phyloP scores from a whole-genome alignment of 192 early-diverging fungal species.

The Backusella circina region DNA sequence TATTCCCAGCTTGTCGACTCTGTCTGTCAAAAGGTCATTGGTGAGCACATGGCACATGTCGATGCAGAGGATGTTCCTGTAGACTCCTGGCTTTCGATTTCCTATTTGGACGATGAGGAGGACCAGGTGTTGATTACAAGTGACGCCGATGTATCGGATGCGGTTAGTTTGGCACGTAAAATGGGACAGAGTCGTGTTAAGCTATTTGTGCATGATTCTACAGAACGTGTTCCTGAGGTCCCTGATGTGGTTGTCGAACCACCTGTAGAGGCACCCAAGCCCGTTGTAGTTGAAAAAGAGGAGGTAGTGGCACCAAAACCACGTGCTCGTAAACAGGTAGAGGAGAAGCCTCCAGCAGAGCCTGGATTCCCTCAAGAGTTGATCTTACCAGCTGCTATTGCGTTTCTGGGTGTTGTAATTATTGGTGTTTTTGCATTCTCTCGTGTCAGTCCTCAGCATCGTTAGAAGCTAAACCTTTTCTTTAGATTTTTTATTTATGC shows the following conservation, averaged over 20 bases:
- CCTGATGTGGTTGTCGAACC: neutral
- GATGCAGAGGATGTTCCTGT: constrained; percentile 10
- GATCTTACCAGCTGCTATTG: constrained; percentile 51
- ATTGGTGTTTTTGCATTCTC: constrained; percentile 46
- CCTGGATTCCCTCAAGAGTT: constrained; percentile 26
- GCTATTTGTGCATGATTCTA: constrained; percentile 52
- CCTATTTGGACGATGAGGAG: constrained; percentile 87
- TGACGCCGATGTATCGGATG: constrained; percentile 78
- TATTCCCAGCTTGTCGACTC: constrained; percentile 49
- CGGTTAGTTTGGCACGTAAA: constrained; percentile 72
- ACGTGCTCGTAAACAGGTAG: neutral
- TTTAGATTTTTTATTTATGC: neutral
- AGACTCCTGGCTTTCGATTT: constrained; percentile 36
- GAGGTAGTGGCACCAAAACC: neutral
- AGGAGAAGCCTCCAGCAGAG: neutral
- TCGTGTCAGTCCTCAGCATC: constrained; percentile 1
- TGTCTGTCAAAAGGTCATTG: constrained; percentile 54
- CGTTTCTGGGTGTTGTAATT: constrained; percentile 49
- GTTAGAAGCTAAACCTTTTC: neutral
- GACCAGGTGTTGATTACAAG: constrained; percentile 73
- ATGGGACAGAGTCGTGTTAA: constrained; percentile 71
- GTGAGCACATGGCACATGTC: constrained; percentile 31
- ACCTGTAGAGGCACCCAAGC: neutral
- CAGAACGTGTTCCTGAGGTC: neutral
- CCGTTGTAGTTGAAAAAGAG: neutral